Conservation (phyloP, 345 rosid species). For the Passiflora organensis region DNA sequence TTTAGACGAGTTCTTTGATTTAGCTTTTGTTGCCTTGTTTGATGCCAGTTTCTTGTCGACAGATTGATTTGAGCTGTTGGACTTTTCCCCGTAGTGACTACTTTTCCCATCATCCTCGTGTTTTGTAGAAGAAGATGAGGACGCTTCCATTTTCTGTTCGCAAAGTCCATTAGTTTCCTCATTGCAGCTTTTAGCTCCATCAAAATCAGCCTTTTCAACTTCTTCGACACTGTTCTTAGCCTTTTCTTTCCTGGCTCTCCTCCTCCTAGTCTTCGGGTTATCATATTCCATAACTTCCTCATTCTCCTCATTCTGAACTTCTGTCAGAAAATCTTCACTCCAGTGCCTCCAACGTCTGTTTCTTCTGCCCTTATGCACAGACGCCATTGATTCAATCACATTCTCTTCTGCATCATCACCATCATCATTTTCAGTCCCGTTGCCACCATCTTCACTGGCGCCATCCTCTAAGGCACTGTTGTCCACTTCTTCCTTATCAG, state of each 20-base stretch:
- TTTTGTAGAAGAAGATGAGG: slow-evolving; percentile 22
- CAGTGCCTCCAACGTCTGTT: slow-evolving; percentile 27
- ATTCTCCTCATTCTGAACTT: slow-evolving; percentile 30
- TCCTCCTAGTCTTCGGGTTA: slow-evolving; percentile 46
- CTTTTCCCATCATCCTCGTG: slow-evolving; percentile 25
- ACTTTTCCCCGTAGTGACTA: slow-evolving; percentile 28
- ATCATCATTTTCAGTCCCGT: too few relatives aligned
- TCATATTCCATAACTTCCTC: slow-evolving; percentile 22
- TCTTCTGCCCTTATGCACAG: slow-evolving; percentile 42
- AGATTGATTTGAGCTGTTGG: slow-evolving; percentile 22
- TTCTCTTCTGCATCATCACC: slow-evolving; percentile 31
- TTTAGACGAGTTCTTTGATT: slow-evolving; percentile 58
- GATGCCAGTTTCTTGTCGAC: slow-evolving; percentile 27
- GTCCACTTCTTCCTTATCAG: slow-evolving; percentile 32
- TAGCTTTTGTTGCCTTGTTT: slow-evolving; percentile 40
- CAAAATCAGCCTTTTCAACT: slow-evolving; percentile 22
- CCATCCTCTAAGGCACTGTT: slow-evolving; percentile 20
- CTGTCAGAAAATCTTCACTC: slow-evolving; percentile 16
- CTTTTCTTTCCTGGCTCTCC: slow-evolving; percentile 45
- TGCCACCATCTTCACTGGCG: slow-evolving; percentile 17
- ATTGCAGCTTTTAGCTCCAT: slow-evolving; percentile 19
- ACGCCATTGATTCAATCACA: slow-evolving; percentile 68
- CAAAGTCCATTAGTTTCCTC: slow-evolving; percentile 28
- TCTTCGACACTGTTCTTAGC: slow-evolving; percentile 32
- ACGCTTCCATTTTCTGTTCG: slow-evolving; percentile 19